These are phyloP conservation scores for Calycina herbarum DNA, from an alignment of 2,329 filamentous ascomycete genomes.

Conservation along the genomic window DNA sequence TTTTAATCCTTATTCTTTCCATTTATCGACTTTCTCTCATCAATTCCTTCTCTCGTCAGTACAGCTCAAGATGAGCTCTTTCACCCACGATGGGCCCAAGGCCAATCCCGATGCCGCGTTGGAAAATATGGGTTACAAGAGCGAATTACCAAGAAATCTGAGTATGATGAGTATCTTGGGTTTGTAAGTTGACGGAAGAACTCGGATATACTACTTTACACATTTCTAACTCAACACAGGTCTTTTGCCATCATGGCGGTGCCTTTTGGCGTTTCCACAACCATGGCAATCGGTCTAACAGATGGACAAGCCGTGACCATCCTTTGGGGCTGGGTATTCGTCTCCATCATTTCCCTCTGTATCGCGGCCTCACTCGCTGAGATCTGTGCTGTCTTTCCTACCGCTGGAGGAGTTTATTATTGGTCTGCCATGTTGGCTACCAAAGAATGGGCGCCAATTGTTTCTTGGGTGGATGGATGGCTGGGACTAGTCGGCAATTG, in stretches of 20 bases:
- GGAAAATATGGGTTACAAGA: slow-evolving; percentile 60
- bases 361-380: slow-evolving; percentile 68
- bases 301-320: slow-evolving; percentile 70
- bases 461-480: slow-evolving; percentile 71
- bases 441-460: slow-evolving; percentile 63
- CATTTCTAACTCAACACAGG: slow-evolving; percentile 36
- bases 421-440: slow-evolving; percentile 69
- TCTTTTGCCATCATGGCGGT: slow-evolving; percentile 75
- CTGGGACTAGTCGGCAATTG: slow-evolving; percentile 72
- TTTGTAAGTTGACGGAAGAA: slow-evolving; percentile 29
- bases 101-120: slow-evolving; percentile 24
- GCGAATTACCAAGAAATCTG: slow-evolving; percentile 64
- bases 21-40: neutral
- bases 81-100: slow-evolving; percentile 21
- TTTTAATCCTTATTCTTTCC: neutral
- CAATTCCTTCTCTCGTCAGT: neutral
- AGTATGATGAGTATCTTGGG: slow-evolving; percentile 71
- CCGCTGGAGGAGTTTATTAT: slow-evolving; percentile 70
- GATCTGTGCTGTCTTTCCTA: slow-evolving; percentile 69
- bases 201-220: neutral
- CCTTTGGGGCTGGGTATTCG: slow-evolving; percentile 68
- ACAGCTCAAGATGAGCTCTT: slow-evolving; percentile 7
- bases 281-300: slow-evolving; percentile 65
- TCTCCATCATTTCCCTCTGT: slow-evolving; percentile 61
- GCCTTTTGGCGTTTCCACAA: slow-evolving; percentile 54